Percentiles rank a stretch among this genome's conserved stretches.
phyloP scores from a whole-genome alignment of 2,329 filamentous ascomycete species.

The Pseudogymnoascus sp. region DNA sequence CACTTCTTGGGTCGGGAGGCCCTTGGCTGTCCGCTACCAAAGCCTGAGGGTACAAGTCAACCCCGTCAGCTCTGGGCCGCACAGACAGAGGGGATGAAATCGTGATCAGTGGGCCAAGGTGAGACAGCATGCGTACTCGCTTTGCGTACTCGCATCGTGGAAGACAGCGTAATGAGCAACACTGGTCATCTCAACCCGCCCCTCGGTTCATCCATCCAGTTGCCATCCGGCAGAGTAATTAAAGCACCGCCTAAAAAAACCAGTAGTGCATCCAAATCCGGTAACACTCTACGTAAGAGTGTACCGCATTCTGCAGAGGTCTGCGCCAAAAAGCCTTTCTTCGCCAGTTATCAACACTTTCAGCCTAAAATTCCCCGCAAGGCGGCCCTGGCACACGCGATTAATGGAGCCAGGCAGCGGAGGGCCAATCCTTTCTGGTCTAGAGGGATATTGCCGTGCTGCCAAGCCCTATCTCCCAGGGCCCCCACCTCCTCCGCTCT shows the following conservation, averaged over 20 bases:
- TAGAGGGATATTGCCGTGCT: not conserved
- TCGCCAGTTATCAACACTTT: conserved; percentile 3
- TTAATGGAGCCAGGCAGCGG: not conserved
- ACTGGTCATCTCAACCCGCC: not conserved
- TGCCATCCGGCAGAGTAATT: not conserved
- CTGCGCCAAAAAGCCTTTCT: not conserved
- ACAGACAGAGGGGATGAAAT: conserved; percentile 4
- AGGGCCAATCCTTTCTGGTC: not conserved
- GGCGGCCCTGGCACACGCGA: not conserved
- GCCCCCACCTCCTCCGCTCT: not conserved
- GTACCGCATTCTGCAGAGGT: not conserved
- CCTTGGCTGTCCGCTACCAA: not conserved
- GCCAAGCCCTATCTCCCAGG: not conserved
- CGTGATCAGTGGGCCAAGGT: not conserved
- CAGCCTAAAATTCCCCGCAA: not conserved
- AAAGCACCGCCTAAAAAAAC: not conserved
- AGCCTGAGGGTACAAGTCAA: not conserved
- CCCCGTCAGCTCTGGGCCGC: not conserved
- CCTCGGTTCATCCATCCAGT: not conserved
- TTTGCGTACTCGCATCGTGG: not conserved
- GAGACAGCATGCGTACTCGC: not conserved
- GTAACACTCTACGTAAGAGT: not conserved
- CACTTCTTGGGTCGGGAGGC: not conserved
- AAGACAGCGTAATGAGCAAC: not conserved
- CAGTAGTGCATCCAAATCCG: not conserved